Evolutionary conservation across 169 alveolate genomes (phyloP).

Genomic region (Eimeria nieschulzi): DNA sequence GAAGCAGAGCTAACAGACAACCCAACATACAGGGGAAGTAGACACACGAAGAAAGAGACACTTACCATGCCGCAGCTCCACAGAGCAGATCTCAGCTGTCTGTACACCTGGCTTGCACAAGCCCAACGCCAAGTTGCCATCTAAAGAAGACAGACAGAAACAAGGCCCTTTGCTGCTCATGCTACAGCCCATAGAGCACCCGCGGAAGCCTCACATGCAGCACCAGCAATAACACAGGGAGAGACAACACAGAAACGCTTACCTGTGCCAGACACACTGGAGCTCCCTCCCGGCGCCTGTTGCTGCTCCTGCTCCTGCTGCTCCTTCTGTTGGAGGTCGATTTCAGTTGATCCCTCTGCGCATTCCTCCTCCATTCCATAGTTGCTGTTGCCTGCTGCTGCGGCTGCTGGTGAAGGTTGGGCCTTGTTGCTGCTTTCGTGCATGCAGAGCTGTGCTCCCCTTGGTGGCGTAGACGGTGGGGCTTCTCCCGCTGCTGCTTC

Average conservation of each 20-base stretch:
- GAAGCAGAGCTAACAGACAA: too few species aligned
- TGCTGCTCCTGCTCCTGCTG: not conserved
- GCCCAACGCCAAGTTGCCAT: not conserved
- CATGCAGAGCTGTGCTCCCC: not conserved
- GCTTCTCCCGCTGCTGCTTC: not conserved
- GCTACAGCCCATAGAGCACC: not conserved
- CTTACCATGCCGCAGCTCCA: not conserved
- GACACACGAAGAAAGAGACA: not conserved
- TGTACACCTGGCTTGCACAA: not conserved
- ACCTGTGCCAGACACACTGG: not conserved
- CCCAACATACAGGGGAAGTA: too few species aligned
- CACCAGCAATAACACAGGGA: not conserved
- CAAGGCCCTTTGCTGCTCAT: not conserved
- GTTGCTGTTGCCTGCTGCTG: constrained; percentile 1
- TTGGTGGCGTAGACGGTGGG: not conserved
- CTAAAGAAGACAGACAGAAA: not conserved
- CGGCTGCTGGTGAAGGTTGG: not conserved
- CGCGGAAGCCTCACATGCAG: not conserved
- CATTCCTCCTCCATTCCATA: not conserved
- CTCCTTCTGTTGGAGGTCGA: not conserved
- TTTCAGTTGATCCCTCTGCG: not conserved
- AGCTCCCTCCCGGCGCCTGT: not conserved
- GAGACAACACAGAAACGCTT: not conserved
- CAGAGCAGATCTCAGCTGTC: not conserved
- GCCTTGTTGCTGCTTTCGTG: not conserved